Evolutionary conservation across 108 stramenopile species (phyloP).

Genomic region (Nitzschia sp.): DNA sequence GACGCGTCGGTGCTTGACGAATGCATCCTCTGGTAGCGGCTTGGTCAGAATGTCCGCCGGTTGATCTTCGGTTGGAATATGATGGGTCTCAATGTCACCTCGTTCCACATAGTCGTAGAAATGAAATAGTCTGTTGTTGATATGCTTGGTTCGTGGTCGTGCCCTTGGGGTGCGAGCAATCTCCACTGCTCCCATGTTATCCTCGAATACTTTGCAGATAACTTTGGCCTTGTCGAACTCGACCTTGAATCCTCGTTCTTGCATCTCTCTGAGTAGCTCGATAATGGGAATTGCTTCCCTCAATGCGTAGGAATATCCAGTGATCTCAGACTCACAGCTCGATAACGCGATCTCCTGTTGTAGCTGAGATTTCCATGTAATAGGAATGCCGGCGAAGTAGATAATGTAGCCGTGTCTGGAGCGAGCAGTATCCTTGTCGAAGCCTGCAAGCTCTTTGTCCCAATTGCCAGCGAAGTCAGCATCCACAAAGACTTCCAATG

Average conservation of each 20-base stretch:
- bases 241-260: not conserved
- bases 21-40: constrained; percentile 12
- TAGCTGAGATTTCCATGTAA: constrained; percentile 35
- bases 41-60: constrained; percentile 39
- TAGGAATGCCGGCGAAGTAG: constrained; percentile 35
- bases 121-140: constrained; percentile 41
- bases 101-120: constrained; percentile 35
- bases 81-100: constrained; percentile 15
- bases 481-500: constrained; percentile 46
- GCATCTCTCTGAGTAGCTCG: constrained; percentile 33
- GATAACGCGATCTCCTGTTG: constrained; percentile 41
- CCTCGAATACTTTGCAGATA: constrained; percentile 38
- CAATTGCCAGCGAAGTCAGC: constrained; percentile 55
- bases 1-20: constrained; percentile 8
- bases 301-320: constrained; percentile 25
- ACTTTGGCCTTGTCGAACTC: constrained; percentile 2
- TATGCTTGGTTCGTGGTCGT: constrained; percentile 44
- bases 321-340: constrained; percentile 38
- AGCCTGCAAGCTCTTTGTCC: constrained; percentile 22
- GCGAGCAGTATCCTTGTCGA: constrained; percentile 43
- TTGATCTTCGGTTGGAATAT: constrained; percentile 26
- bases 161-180: constrained; percentile 37
- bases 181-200: constrained; percentile 40
- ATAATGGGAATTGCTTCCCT: constrained; percentile 41
- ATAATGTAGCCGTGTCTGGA: constrained; percentile 50